Conservation (phyloP, 176 grass and related monocot genomes). For the Hordeum marinum region DNA sequence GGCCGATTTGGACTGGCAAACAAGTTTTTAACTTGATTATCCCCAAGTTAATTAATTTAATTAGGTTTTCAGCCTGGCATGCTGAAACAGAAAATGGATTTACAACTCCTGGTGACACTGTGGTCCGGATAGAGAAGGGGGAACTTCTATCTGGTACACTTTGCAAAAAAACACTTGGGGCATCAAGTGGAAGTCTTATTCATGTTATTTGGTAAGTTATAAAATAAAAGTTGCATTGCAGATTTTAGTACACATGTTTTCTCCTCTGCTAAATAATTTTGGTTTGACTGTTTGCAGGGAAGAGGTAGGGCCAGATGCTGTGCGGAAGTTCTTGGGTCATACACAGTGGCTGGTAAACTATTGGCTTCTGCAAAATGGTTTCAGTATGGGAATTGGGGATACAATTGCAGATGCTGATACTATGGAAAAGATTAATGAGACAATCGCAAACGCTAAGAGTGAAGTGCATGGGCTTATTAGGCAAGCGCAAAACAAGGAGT, state of each 20-base stretch:
- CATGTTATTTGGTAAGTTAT: slow-evolving; percentile 87
- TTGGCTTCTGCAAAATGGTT: slow-evolving; percentile 91
- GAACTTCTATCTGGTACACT: slow-evolving; percentile 89
- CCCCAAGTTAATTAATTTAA: slow-evolving; percentile 92
- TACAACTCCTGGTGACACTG: slow-evolving; percentile 89
- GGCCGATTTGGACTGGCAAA: slow-evolving; percentile 96
- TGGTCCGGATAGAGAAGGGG: slow-evolving; percentile 93
- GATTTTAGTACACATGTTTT: not conserved
- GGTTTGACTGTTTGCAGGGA: slow-evolving; percentile 51
- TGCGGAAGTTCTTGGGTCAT: slow-evolving; percentile 92
- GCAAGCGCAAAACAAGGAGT: slow-evolving; percentile 46
- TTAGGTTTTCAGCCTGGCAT: slow-evolving; percentile 88
- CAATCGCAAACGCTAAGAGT: slow-evolving; percentile 77
- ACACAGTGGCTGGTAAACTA: slow-evolving; percentile 99
- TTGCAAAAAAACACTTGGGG: slow-evolving; percentile 85
- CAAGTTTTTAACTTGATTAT: slow-evolving; percentile 99
- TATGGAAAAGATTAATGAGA: slow-evolving; percentile 93
- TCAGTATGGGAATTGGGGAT: slow-evolving; percentile 98
- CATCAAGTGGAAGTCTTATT: slow-evolving; percentile 76
- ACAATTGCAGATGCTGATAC: slow-evolving; percentile 91
- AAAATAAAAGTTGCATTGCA: not conserved
- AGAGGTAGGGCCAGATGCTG: slow-evolving; percentile 96
- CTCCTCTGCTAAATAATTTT: not conserved
- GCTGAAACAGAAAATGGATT: slow-evolving; percentile 66
- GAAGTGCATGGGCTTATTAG: slow-evolving; percentile 90